phyloP scores from a whole-genome alignment of 768 basidiomycete genomes.

The Tubosaeta sp. region DNA sequence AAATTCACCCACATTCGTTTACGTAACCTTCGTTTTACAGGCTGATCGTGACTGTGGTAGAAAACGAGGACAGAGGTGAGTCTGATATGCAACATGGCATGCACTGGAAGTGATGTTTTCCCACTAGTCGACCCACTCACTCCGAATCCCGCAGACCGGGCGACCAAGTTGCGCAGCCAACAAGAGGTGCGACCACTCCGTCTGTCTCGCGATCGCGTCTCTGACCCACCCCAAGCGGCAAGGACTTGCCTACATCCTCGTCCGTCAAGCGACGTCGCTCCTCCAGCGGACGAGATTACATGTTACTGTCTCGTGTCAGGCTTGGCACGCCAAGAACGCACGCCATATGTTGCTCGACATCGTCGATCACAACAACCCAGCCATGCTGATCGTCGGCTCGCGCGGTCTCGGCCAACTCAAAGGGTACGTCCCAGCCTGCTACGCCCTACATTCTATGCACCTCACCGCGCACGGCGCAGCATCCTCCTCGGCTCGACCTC shows the following conservation, averaged over 20 bases:
- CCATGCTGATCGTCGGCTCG: conserved; percentile 94
- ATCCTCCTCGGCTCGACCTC: conserved; percentile 93
- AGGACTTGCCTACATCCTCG: conserved; percentile 81
- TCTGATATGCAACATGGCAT: neutral
- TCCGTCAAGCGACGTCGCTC: conserved; percentile 83
- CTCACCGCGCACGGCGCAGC: conserved; percentile 33
- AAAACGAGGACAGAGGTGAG: conserved; percentile 87
- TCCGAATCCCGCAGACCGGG: conserved; percentile 69
- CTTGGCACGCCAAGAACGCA: conserved; percentile 95
- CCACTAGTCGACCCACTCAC: conserved; percentile 59
- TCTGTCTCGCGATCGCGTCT: conserved; percentile 4
- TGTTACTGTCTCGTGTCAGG: conserved; percentile 86
- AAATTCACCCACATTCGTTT: neutral
- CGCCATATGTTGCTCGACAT: conserved; percentile 90
- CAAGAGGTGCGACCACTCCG: conserved; percentile 64
- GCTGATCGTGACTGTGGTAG: conserved; percentile 85
- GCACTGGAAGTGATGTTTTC: conserved; percentile 4
- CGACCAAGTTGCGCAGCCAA: conserved; percentile 78
- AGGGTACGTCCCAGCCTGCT: conserved; percentile 48
- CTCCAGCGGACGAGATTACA: conserved; percentile 88
- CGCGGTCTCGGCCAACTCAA: conserved; percentile 84
- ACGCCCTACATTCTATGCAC: neutral
- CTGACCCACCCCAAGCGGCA: conserved; percentile 57
- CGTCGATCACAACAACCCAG: conserved; percentile 81
- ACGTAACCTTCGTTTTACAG: conserved; percentile 26